These are phyloP conservation scores for Eucalyptus brandiana DNA, from an alignment of 345 rosid species.

Conservation along the genomic window DNA sequence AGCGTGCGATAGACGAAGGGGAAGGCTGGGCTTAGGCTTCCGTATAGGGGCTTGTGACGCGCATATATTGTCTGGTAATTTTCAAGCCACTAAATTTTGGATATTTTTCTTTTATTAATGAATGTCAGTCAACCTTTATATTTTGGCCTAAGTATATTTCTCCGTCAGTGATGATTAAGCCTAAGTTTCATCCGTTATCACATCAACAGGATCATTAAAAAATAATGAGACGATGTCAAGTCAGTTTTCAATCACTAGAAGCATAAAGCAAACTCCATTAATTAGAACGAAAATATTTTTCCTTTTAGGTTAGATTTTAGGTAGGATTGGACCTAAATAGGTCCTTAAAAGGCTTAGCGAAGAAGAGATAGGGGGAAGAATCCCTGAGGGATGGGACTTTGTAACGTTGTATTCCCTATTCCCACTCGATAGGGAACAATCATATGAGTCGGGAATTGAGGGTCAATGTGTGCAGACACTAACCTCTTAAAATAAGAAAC, in stretches of 20 bases:
- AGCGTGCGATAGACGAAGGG: neutral
- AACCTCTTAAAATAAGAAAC: too few relatives aligned
- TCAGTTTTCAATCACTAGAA: neutral
- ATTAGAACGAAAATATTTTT: neutral
- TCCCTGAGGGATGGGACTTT: rapidly evolving
- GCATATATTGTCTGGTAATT: neutral
- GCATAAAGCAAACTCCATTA: neutral
- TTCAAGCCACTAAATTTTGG: neutral
- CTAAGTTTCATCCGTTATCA: neutral
- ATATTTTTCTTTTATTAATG: neutral
- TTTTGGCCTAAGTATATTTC: neutral
- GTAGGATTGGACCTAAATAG: rapidly evolving
- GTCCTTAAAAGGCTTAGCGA: too few relatives aligned
- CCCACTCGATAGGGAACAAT: too few relatives aligned
- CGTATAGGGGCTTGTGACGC: neutral
- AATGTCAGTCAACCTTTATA: neutral
- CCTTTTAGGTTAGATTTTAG: neutral
- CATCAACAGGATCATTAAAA: neutral
- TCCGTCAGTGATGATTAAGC: neutral
- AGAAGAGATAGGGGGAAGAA: too few relatives aligned
- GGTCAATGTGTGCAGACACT: rapidly evolving
- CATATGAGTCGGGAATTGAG: too few relatives aligned
- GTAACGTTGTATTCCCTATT: rapidly evolving
- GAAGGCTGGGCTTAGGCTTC: neutral
- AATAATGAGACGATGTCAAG: neutral